Percentiles rank a stretch among this genome's conserved stretches.
Conservation (phyloP, 345 rosid species). For the Raphanus sativus region DNA sequence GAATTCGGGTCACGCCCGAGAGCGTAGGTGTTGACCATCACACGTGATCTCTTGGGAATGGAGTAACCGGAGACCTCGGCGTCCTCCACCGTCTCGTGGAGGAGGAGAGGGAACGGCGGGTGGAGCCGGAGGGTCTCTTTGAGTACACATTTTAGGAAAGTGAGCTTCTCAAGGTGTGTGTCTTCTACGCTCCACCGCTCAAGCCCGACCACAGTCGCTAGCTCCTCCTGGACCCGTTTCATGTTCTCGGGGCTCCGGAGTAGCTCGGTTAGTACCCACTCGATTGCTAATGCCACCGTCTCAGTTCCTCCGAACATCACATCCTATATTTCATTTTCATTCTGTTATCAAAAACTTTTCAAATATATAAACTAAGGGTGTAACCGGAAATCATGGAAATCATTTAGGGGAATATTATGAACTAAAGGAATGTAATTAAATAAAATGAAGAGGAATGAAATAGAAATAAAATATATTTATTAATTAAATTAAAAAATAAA, state of each 20-base stretch:
- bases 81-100: conserved; percentile 56
- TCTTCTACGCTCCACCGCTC: conserved; percentile 47
- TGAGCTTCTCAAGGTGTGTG: conserved; percentile 54
- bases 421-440: no score
- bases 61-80: conserved; percentile 49
- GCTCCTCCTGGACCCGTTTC: conserved; percentile 57
- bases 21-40: conserved; percentile 62
- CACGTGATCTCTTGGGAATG: conserved; percentile 52
- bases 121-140: conserved; percentile 72
- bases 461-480: no score
- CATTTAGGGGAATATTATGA: no score
- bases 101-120: conserved; percentile 78
- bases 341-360: no score
- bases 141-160: conserved; percentile 49
- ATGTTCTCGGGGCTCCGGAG: conserved; percentile 53
- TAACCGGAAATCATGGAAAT: no score
- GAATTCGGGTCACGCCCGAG: conserved; percentile 52
- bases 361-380: no score
- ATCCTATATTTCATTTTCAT: neutral
- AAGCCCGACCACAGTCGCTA: conserved; percentile 54
- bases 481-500: no score
- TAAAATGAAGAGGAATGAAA: no score
- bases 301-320: conserved; percentile 67
- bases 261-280: conserved; percentile 67
- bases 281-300: conserved; percentile 71